phyloP scores from a whole-genome alignment of 345 rosid genomes.

The Syzygium jambos region DNA sequence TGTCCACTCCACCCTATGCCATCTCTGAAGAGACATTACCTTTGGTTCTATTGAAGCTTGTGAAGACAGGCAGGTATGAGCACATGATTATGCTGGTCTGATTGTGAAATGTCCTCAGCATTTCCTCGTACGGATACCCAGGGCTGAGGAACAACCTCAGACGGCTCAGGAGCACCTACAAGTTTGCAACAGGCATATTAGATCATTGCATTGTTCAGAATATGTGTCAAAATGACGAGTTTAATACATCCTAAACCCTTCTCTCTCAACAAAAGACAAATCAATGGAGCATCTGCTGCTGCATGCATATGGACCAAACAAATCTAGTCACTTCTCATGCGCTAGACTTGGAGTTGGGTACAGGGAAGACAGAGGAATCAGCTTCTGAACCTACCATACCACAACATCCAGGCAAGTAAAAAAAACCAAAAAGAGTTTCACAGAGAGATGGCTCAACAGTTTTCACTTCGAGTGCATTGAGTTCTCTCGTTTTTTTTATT shows the following conservation, averaged over 20 bases:
- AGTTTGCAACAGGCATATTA: background rate
- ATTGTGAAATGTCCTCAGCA: constrained; percentile 78
- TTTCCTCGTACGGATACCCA: constrained; percentile 91
- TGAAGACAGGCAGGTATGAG: constrained; percentile 11
- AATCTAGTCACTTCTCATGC: background rate
- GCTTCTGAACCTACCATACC: background rate
- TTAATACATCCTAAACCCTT: background rate
- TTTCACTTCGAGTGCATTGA: background rate
- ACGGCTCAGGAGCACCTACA: constrained; percentile 70
- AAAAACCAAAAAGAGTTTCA: background rate
- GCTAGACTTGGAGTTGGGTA: background rate
- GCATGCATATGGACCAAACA: background rate
- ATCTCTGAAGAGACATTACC: background rate
- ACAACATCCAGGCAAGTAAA: background rate
- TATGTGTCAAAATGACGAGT: background rate
- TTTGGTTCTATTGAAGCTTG: constrained; percentile 12
- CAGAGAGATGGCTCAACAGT: background rate
- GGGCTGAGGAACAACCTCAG: constrained; percentile 86
- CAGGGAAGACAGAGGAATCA: background rate
- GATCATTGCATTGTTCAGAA: background rate
- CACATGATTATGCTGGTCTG: constrained; percentile 63
- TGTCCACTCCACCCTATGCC: background rate
- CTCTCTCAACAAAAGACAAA: background rate
- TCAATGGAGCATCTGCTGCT: background rate
- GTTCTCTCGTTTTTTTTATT: background rate